phyloP scores from a whole-genome alignment of 2,329 filamentous ascomycete species.

The Didymella pinodella region DNA sequence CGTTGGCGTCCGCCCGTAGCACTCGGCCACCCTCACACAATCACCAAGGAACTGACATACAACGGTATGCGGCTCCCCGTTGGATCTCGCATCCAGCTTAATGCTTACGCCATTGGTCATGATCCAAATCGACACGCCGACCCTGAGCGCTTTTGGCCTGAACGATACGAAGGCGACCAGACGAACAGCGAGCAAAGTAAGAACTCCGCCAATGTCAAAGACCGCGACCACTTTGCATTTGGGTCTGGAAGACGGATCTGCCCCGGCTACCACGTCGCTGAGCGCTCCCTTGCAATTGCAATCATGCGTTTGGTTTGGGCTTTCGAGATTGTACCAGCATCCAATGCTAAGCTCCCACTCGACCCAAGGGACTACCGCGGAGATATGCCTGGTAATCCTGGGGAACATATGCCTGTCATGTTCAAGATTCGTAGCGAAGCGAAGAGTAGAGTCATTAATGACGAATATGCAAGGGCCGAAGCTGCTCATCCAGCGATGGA shows the following conservation, averaged over 20 bases:
- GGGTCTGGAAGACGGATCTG: constrained; percentile 47
- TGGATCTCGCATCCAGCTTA: constrained; percentile 56
- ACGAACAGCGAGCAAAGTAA: constrained; percentile 21
- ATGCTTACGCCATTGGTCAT: constrained; percentile 60
- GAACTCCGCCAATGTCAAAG: constrained; percentile 11
- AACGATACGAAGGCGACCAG: constrained; percentile 46
- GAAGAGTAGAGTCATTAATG: constrained; percentile 18
- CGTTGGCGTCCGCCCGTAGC: constrained; percentile 64
- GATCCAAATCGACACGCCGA: constrained; percentile 53
- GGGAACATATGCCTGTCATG: constrained; percentile 24
- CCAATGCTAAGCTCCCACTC: constrained; percentile 6
- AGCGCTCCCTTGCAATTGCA: constrained; percentile 36
- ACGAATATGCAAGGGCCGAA: background rate
- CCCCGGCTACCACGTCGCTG: constrained; percentile 43
- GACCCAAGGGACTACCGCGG: constrained; percentile 10
- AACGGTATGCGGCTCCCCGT: constrained; percentile 59
- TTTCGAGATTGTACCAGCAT: constrained; percentile 28
- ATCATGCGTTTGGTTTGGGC: constrained; percentile 42
- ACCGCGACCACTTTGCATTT: constrained; percentile 44
- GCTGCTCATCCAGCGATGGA: background rate
- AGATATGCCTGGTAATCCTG: constrained; percentile 21
- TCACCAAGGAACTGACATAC: constrained; percentile 55
- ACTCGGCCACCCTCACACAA: constrained; percentile 58
- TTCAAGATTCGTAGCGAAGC: constrained; percentile 27
- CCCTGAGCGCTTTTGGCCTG: constrained; percentile 54